A percentile compares a stretch with the other conserved stretches of the same genome.
Evolutionary conservation across 805 yeast species (phyloP).

Genomic region (Yamadazyma phyllophila): DNA sequence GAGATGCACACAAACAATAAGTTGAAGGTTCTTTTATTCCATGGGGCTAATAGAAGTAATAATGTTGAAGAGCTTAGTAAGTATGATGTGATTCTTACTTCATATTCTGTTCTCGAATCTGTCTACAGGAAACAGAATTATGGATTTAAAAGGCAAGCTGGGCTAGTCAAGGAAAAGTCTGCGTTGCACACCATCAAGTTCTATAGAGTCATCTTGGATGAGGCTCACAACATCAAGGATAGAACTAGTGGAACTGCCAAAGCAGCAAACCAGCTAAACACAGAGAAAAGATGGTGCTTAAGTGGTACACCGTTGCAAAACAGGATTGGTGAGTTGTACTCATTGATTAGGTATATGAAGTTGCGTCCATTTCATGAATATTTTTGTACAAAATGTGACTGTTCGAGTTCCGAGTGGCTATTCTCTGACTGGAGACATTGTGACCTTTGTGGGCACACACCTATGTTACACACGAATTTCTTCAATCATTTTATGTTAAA

Average conservation of each 20-base stretch:
- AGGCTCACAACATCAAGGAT: constrained; percentile 97
- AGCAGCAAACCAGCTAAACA: constrained; percentile 74
- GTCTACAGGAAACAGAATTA: constrained; percentile 76
- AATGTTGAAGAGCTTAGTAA: constrained; percentile 53
- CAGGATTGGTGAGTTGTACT: constrained; percentile 94
- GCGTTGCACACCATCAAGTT: constrained; percentile 72
- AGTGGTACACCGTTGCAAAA: constrained; percentile 97
- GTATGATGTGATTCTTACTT: constrained; percentile 82
- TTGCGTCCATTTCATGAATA: constrained; percentile 85
- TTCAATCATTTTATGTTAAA: constrained; percentile 95
- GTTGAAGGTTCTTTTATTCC: constrained; percentile 69
- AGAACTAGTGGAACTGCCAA: constrained; percentile 90
- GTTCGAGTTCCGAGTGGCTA: constrained; percentile 79
- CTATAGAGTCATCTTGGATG: constrained; percentile 87
- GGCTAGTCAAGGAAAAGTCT: constrained; percentile 70
- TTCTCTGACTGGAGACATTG: constrained; percentile 83
- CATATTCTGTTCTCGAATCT: constrained; percentile 89
- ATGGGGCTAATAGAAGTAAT: constrained; percentile 77
- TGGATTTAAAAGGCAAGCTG: constrained; percentile 77
- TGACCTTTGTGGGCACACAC: constrained; percentile 83
- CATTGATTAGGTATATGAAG: constrained; percentile 80
- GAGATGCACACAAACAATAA: constrained; percentile 71
- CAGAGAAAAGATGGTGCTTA: constrained; percentile 83
- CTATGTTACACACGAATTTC: constrained; percentile 93
- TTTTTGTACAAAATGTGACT: constrained; percentile 91